phyloP scores from a whole-genome alignment of 2,329 filamentous ascomycete genomes.

The Myriosclerotinia curreyana region DNA sequence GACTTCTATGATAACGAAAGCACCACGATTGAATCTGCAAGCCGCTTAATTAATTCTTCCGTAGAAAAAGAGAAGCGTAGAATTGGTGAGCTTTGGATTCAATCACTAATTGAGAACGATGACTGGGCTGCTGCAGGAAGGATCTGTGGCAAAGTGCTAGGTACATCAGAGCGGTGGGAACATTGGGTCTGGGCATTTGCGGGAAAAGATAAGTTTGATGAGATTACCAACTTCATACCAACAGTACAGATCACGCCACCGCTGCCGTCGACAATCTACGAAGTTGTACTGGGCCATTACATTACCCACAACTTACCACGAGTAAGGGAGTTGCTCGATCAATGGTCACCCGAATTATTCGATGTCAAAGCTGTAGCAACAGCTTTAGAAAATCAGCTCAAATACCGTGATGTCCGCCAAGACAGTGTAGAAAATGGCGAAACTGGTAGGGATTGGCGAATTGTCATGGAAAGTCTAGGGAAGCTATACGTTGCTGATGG shows the following conservation, averaged over 20 bases:
- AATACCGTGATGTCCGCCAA: conserved; percentile 69
- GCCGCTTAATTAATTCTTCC: conserved; percentile 57
- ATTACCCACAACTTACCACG: conserved; percentile 71
- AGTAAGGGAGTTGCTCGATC: conserved; percentile 75
- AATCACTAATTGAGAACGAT: conserved; percentile 71
- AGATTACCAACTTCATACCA: conserved; percentile 83
- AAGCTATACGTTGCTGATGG: conserved; percentile 80
- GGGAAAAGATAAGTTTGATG: conserved; percentile 79
- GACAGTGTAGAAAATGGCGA: conserved; percentile 73
- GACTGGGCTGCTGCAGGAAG: conserved; percentile 78
- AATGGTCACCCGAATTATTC: conserved; percentile 83
- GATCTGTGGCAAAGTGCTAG: conserved; percentile 78
- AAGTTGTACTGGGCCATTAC: conserved; percentile 86
- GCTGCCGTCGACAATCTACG: conserved; percentile 78
- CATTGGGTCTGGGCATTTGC: conserved; percentile 95
- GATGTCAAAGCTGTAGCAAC: conserved; percentile 73
- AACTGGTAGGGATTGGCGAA: conserved; percentile 77
- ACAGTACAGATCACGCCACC: conserved; percentile 72
- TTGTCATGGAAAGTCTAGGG: conserved; percentile 82
- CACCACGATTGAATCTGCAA: conserved; percentile 60
- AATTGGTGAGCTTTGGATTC: conserved; percentile 90
- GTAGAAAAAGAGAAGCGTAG: conserved; percentile 84
- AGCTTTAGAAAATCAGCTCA: conserved; percentile 77
- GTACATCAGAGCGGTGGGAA: conserved; percentile 80
- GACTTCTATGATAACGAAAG: conserved; percentile 75